Evolutionary conservation across 768 basidiomycete genomes (phyloP).

Genomic region (Hemileccinum rubropunctum): DNA sequence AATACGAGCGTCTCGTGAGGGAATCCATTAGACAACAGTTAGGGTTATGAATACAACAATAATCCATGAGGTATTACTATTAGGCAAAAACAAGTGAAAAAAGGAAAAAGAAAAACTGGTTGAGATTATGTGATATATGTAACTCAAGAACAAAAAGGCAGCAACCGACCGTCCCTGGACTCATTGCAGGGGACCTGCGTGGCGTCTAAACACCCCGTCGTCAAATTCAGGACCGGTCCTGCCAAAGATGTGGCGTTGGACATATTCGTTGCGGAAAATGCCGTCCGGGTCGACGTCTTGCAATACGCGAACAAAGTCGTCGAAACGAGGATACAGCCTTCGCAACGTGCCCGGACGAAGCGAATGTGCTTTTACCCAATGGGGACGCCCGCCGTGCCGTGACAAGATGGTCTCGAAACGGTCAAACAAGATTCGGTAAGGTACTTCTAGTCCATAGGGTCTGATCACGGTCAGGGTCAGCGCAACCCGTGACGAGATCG

Average conservation of each 20-base stretch:
- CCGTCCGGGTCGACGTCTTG: constrained; percentile 69
- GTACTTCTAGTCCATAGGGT: constrained; percentile 80
- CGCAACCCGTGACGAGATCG: background rate
- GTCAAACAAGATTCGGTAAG: constrained; percentile 75
- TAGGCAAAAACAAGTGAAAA: too few species aligned
- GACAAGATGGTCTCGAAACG: constrained; percentile 71
- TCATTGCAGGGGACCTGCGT: constrained; percentile 12
- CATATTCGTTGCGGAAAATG: constrained; percentile 85
- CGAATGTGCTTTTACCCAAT: constrained; percentile 94
- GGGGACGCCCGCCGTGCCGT: constrained; percentile 77
- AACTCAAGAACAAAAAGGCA: constrained; percentile 10
- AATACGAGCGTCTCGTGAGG: constrained; percentile 87
- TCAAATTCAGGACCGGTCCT: constrained; percentile 39
- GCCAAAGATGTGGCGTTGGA: constrained; percentile 83
- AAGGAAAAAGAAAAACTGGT: too few species aligned
- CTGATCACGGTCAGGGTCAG: constrained; percentile 36
- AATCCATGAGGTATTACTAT: too few species aligned
- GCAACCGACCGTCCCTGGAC: background rate
- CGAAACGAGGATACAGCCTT: constrained; percentile 75
- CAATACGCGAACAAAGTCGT: constrained; percentile 69
- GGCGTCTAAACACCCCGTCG: constrained; percentile 46
- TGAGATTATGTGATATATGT: constrained; percentile 1
- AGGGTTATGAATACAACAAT: constrained; percentile 50
- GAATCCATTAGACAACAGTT: constrained; percentile 84
- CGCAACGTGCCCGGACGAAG: constrained; percentile 64